phyloP scores from a whole-genome alignment of 2,329 filamentous ascomycete genomes.

The Coniochaeta prunicola region DNA sequence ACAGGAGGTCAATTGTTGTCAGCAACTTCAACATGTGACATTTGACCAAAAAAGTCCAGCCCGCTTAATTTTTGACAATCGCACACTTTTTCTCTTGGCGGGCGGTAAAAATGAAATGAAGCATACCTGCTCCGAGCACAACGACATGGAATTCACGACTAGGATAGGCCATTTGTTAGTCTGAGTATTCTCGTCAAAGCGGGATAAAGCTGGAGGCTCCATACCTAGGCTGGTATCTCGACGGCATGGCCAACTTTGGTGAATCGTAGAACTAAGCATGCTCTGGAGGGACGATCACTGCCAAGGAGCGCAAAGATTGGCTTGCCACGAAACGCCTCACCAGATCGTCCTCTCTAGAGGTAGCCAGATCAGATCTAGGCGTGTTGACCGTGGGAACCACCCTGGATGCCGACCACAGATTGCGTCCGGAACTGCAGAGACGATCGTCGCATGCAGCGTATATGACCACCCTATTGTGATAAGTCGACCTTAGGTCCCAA shows the following conservation, averaged over 20 bases:
- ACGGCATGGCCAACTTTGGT: neutral
- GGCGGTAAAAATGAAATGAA: conserved; percentile 4
- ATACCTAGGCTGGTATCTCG: conserved; percentile 3
- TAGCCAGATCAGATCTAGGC: neutral
- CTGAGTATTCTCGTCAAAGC: neutral
- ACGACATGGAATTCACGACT: conserved; percentile 79
- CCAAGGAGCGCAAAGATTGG: neutral
- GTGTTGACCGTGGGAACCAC: neutral
- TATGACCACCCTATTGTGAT: neutral
- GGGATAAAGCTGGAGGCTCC: neutral
- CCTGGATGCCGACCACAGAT: neutral
- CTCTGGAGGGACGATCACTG: neutral
- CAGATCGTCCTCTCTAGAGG: neutral
- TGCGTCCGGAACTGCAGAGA: neutral
- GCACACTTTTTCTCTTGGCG: neutral
- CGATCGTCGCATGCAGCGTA: neutral
- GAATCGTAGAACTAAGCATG: neutral
- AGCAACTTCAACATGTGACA: conserved; percentile 19
- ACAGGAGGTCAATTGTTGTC: conserved; percentile 18
- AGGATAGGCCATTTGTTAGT: conserved; percentile 2
- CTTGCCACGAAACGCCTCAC: neutral
- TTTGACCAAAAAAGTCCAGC: neutral
- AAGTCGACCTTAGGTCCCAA: neutral
- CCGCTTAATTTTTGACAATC: neutral
- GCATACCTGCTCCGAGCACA: conserved; percentile 67